Base-by-base conservation (phyloP, 305 asterid species). In the Fraxinus floribunda region DNA sequence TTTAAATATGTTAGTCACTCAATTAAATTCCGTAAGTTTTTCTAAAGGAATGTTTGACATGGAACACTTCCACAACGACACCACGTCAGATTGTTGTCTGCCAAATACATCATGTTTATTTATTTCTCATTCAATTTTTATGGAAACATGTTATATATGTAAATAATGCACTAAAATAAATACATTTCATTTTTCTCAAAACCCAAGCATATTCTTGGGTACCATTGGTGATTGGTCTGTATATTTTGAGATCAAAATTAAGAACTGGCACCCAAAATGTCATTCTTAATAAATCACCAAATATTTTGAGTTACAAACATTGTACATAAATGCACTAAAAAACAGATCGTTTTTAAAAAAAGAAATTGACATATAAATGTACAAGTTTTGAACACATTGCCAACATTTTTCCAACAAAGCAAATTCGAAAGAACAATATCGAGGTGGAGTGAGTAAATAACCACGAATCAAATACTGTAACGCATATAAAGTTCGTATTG, bases 401-500 rank as follows among this genome's bases (percentile, higher is more conserved):
- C 73, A 66, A 26, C 73, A 66, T 10, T 36, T 66, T 72, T 44
- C 85, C 60, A 29, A 55, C 32, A 77, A 35, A 81, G 0, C 18
- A 24, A 36, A 78, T 57, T 73, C 78, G 10, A 85, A 29, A 16
- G 74, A 34, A 29, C 75, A n/a, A 78, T 41, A 49, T 24, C 60
- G 70, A 64, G 79, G 36, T 78, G 46, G 60, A 34, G 55, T 62
- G 75, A 64, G 60, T 22, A 64, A 62, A 66, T 11, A 79, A 41
- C 22, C 70, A 75, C 70, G 7, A 78, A 81, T 73, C 66, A 83
- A 52, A 79, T 35, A 18, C 20, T 66, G 10, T 49, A 60, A 32
- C 9, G 29, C 29, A 36, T 68, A 77, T 29, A 38, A 73, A 0
- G 30, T 30, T 2, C 38, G 34, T 29, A 68, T 62, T 29, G 22